Evolutionary conservation across 2,329 filamentous ascomycete genomes (phyloP), one percentile per base, ranked within the genome.

Genomic region (Cladosporium sp.): DNA sequence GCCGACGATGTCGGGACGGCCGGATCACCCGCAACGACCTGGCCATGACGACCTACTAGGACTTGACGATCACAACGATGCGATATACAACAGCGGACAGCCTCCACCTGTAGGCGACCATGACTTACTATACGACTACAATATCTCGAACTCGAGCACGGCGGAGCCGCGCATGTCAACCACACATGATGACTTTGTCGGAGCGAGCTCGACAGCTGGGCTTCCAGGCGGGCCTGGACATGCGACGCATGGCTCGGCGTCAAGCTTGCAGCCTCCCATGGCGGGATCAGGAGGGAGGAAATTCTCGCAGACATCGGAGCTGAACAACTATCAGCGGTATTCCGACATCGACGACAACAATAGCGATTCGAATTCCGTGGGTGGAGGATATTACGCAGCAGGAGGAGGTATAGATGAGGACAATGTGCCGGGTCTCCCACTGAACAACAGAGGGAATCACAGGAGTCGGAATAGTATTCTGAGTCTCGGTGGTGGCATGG

Each of bases 181-280:
- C 62, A 96, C 93, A 66, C 97, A 97, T 80, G 94, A 97, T 83
- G 91, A 95, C 73, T 98, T 97, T 77, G 89, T 98, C 68, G 94
- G 94, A 69, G 69, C 71, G 31, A 83, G 82, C 67, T 80, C 83
- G 67, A 74, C 72, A 44, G 69, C 81, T 74, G 78, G 75, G 67
- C 69, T 83, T 71, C 78, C 80, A 63, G 78, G 80, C 71, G 77
- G 80, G 46, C 79, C 81, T 67, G 80, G 78, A 26, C 70, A 73
- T 65, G 74, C 75, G 35, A 67, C 73, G 26, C 71, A 78, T 53
- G 76, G 76, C 37, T 72, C 71, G 62, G 31, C 52, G 40, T 55
- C 59, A 73, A 75, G 28, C 67, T 72, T 58, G 69, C 78, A 55
- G 75, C 78, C 78, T 49, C 78, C 80, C 62, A 77, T 75, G 28